Percentiles rank a stretch among this genome's conserved stretches.
phyloP scores from a whole-genome alignment of 2,329 filamentous ascomycete species.

The Tolypocladium amazonense region DNA sequence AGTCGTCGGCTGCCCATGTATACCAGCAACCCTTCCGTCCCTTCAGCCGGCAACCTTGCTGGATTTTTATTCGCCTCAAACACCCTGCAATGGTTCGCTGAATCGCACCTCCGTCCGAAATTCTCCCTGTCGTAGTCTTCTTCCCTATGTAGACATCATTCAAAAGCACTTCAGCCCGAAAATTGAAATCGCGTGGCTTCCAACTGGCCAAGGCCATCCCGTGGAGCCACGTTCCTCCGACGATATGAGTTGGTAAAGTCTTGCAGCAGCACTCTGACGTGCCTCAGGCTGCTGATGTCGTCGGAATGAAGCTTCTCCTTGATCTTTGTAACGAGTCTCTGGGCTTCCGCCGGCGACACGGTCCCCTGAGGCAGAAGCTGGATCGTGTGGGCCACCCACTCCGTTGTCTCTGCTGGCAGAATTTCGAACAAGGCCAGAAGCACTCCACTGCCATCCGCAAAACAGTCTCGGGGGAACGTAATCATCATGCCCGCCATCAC shows the following conservation, averaged over 20 bases:
- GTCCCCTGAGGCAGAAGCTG: conserved; percentile 74
- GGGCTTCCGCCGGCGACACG: conserved; percentile 68
- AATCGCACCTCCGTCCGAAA: neutral
- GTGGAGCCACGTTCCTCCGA: conserved; percentile 85
- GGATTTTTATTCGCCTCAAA: neutral
- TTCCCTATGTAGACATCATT: conserved; percentile 2
- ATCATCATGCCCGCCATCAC: conserved; percentile 99
- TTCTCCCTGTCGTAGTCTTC: neutral
- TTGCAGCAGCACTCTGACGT: conserved; percentile 76
- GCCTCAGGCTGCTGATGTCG: conserved; percentile 50
- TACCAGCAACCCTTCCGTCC: neutral
- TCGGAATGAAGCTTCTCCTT: conserved; percentile 63
- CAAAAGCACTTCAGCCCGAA: conserved; percentile 19
- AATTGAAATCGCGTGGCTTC: conserved; percentile 86
- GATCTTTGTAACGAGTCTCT: conserved; percentile 71
- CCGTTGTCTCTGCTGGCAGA: conserved; percentile 65
- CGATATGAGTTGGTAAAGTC: conserved; percentile 96
- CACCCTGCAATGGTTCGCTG: conserved; percentile 1
- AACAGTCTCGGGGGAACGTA: conserved; percentile 90
- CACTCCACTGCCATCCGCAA: conserved; percentile 89
- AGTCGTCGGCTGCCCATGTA: neutral
- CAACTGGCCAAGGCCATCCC: conserved; percentile 79
- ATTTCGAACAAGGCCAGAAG: conserved; percentile 82
- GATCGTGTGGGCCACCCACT: conserved; percentile 78
- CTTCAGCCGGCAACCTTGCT: neutral